phyloP scores from a whole-genome alignment of 441 rosid genomes.

The Bocquillonia castaneifolia region DNA sequence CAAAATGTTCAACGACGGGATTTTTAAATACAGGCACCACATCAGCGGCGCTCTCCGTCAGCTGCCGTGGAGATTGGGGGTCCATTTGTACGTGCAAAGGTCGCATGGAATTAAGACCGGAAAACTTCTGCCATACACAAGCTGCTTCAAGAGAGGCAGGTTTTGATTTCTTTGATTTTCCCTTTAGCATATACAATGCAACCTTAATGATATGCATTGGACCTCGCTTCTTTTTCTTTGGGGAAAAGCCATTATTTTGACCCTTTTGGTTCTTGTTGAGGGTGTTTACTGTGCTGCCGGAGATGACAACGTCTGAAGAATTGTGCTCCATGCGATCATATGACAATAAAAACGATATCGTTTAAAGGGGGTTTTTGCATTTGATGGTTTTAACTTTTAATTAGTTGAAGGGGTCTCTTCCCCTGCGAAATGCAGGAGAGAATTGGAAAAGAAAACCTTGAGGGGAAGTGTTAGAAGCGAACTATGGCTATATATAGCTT shows the following conservation, averaged over 20 bases:
- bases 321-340: conserved; percentile 12
- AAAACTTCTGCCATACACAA: conserved; percentile 33
- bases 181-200: conserved; percentile 40
- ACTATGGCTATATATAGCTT: neutral
- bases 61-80: conserved; percentile 26
- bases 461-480: neutral
- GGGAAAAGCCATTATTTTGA: neutral
- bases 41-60: neutral
- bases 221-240: conserved; percentile 37
- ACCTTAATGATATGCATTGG: conserved; percentile 39
- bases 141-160: conserved; percentile 18
- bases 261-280: conserved; percentile 18
- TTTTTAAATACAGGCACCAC: neutral
- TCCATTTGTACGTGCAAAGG: conserved; percentile 34
- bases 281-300: neutral
- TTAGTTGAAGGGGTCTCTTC: neutral
- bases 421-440: conserved; percentile 11
- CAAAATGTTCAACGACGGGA: conserved; percentile 18
- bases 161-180: conserved; percentile 32
- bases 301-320: neutral
- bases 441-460: neutral
- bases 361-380: neutral
- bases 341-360: neutral
- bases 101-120: conserved; percentile 47
- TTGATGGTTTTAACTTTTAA: neutral